phyloP scores from a whole-genome alignment of 2,329 filamentous ascomycete genomes.

The Diaporthe caulivora region DNA sequence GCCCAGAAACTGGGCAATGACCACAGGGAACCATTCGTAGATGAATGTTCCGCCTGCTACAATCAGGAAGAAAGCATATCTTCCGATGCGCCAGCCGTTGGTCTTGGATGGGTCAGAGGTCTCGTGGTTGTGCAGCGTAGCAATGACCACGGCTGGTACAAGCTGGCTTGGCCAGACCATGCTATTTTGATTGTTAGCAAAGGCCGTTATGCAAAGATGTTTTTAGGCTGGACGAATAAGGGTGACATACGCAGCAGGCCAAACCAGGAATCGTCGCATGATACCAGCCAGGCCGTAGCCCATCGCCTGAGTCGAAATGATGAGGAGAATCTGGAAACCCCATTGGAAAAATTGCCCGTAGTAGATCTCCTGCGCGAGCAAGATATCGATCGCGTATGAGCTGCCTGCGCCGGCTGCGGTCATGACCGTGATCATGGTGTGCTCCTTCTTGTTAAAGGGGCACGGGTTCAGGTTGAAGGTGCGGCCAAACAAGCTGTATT shows the following conservation, averaged over 20 bases:
- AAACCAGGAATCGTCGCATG: conserved; percentile 69
- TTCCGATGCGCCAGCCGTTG: conserved; percentile 29
- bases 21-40: conserved; percentile 31
- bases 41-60: neutral
- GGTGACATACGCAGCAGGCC: conserved; percentile 59
- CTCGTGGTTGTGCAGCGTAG: conserved; percentile 73
- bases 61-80: conserved; percentile 31
- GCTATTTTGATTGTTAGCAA: neutral
- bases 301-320: conserved; percentile 71
- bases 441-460: conserved; percentile 51
- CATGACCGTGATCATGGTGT: conserved; percentile 46
- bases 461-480: conserved; percentile 47
- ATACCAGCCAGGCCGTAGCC: conserved; percentile 74
- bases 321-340: conserved; percentile 68
- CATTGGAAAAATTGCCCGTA: conserved; percentile 67
- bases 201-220: too few species aligned
- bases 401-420: conserved; percentile 45
- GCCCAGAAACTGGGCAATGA: conserved; percentile 21
- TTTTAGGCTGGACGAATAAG: too few species aligned
- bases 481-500: conserved; percentile 42
- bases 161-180: conserved; percentile 75
- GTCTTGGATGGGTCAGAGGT: conserved; percentile 53
- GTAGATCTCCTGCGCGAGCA: conserved; percentile 58
- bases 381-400: conserved; percentile 54
- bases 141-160: conserved; percentile 72